phyloP scores from a whole-genome alignment of 768 basidiomycete species.

The Phylloporus sp. region DNA sequence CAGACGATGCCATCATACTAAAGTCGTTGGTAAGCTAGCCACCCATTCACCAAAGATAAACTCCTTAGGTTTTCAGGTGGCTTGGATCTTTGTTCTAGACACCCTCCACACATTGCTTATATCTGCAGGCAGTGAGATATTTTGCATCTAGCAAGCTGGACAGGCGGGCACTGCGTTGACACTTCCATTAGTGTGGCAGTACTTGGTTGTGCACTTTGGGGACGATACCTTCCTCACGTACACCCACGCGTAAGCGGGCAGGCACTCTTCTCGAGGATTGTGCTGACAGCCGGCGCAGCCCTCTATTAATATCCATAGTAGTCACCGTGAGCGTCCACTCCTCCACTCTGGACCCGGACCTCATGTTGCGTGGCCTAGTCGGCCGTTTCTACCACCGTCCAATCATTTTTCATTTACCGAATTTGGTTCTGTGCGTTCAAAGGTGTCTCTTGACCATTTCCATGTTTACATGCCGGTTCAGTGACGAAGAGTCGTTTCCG shows the following conservation, averaged over 20 bases:
- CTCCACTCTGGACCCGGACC: conserved; percentile 3
- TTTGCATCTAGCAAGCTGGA: neutral
- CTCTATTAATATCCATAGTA: conserved; percentile 16
- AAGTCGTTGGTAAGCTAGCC: conserved; percentile 14
- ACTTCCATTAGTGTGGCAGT: conserved; percentile 17
- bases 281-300: conserved; percentile 14
- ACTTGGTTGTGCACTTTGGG: conserved; percentile 21
- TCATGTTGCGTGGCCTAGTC: conserved; percentile 17
- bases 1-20: conserved; percentile 9
- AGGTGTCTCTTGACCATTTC: neutral
- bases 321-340: conserved; percentile 16
- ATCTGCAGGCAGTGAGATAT: conserved; percentile 15
- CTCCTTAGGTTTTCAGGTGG: conserved; percentile 12
- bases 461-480: neutral
- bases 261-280: neutral
- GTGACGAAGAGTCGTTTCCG: conserved; percentile 13
- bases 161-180: conserved; percentile 2
- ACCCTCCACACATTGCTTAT: conserved; percentile 16
- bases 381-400: conserved; percentile 16
- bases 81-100: conserved; percentile 18
- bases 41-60: neutral
- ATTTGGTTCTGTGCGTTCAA: conserved; percentile 20
- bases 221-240: conserved; percentile 9
- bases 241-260: conserved; percentile 19
- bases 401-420: conserved; percentile 25